These are phyloP conservation scores for Pseudocohnilembus persalinus DNA, from an alignment of 169 alveolate species.

Conservation along the genomic window DNA sequence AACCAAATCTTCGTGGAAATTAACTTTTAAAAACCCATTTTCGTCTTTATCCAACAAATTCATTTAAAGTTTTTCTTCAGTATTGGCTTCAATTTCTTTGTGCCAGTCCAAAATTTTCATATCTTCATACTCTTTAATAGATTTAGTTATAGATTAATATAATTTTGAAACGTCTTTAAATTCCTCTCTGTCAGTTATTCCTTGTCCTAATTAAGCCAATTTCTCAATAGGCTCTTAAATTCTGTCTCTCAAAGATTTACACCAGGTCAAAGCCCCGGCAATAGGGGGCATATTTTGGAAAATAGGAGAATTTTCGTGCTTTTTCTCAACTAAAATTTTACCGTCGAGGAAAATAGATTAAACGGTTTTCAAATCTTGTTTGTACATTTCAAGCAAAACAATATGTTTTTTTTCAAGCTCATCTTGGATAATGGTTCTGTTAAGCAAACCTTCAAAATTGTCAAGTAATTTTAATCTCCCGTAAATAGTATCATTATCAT, in stretches of 20 bases:
- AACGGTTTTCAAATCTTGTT: conserved; percentile 85
- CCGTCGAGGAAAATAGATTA: conserved; percentile 83
- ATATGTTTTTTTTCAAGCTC: conserved; percentile 92
- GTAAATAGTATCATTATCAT: conserved; percentile 86
- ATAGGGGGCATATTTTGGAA: conserved; percentile 94
- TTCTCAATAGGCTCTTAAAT: conserved; percentile 91
- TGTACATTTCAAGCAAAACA: conserved; percentile 84
- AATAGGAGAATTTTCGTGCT: conserved; percentile 85
- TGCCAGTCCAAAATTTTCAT: conserved; percentile 86
- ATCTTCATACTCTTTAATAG: conserved; percentile 87
- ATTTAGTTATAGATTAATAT: conserved; percentile 76
- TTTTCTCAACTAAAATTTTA: conserved; percentile 77
- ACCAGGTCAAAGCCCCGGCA: conserved; percentile 95
- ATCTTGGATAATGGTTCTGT: conserved; percentile 90
- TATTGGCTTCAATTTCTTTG: conserved; percentile 79
- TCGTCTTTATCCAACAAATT: conserved; percentile 83
- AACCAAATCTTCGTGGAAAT: conserved; percentile 91
- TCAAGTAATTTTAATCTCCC: conserved; percentile 90
- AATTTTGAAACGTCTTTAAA: conserved; percentile 87
- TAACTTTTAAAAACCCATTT: conserved; percentile 83
- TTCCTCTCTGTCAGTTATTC: conserved; percentile 90
- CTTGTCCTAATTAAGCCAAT: conserved; percentile 75
- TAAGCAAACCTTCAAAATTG: conserved; percentile 88
- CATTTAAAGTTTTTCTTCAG: conserved; percentile 85
- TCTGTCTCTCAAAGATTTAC: conserved; percentile 86